A percentile compares a stretch with the other conserved stretches of the same genome.
Evolutionary conservation across 352 stramenopile genomes (phyloP).

Genomic region (Globisporangium cylindrosporum): DNA sequence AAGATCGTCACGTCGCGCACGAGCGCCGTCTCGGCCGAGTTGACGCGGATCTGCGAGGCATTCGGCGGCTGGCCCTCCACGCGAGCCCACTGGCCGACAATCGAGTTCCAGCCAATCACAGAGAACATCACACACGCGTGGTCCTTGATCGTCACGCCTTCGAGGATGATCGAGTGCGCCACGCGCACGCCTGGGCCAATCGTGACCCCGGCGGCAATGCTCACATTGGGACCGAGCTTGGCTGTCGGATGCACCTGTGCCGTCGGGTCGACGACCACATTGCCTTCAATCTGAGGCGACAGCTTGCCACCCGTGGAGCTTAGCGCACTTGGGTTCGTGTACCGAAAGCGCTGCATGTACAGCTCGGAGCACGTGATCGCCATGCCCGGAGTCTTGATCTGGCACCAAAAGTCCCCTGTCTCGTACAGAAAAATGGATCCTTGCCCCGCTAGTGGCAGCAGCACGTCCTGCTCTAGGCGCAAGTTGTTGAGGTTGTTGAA

Average conservation of each 20-base stretch:
- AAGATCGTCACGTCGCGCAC: slow-evolving; percentile 90
- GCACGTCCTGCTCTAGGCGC: slow-evolving; percentile 79
- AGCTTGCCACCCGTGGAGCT: slow-evolving; percentile 80
- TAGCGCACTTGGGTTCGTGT: slow-evolving; percentile 82
- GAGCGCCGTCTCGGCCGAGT: slow-evolving; percentile 67
- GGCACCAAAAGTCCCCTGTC: slow-evolving; percentile 87
- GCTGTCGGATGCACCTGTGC: slow-evolving; percentile 82
- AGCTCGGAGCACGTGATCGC: slow-evolving; percentile 88
- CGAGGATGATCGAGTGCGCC: slow-evolving; percentile 87
- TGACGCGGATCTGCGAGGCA: slow-evolving; percentile 63
- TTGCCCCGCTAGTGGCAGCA: slow-evolving; percentile 78
- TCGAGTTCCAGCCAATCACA: slow-evolving; percentile 89
- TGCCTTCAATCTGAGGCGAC: slow-evolving; percentile 83
- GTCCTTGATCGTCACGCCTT: slow-evolving; percentile 86
- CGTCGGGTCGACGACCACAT: slow-evolving; percentile 79
- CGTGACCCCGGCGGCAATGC: slow-evolving; percentile 77
- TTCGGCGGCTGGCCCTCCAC: slow-evolving; percentile 84
- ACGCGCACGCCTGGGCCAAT: slow-evolving; percentile 80
- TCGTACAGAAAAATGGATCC: slow-evolving; percentile 75
- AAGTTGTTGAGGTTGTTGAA: slow-evolving; percentile 86
- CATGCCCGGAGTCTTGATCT: slow-evolving; percentile 90
- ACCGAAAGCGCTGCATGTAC: slow-evolving; percentile 90
- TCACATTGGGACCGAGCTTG: slow-evolving; percentile 86
- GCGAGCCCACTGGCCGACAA: slow-evolving; percentile 83
- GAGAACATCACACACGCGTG: slow-evolving; percentile 85